Base-by-base conservation (phyloP, 257 asterid genomes). In the Mitragyna speciosa region DNA sequence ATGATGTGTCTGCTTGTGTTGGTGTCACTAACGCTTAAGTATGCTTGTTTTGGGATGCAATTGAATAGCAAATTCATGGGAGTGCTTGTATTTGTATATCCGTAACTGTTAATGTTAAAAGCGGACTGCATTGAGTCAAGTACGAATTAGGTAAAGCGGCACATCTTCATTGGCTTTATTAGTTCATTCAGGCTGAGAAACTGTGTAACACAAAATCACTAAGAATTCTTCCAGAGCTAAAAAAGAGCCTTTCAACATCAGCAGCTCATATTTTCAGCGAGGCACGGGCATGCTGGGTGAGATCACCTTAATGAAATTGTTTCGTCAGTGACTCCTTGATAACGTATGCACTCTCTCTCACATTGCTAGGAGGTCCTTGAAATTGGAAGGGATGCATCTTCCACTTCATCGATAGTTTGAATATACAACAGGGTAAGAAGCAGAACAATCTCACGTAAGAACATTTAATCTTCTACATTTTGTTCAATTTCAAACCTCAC, bases 111-210 rank as follows among this genome's bases (percentile, higher is more conserved):
- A 41, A 20, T 61, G 41, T 47, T 28, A 72, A 51, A n/a, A 61
- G 12, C 12, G 28, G 22, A 26, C 9, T 63, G 63, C 58, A 47
- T 48, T 48, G 78, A 7, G 17, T 24, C n/a, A 39, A 14, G 65
- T 73, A 36, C 12, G 65, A 73, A n/a, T 80, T 80, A 64, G 83
- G 75, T 68, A 73, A 12, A 26, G 36, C 4, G 22, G 26, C 26
- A 72, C 28, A 48, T 61, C 71, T 26, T 26, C n/a, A 36, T 14
- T 47, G 52, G 28, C 45, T 41, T 9, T 64, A 41, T 11, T 73
- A 0, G 77, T 51, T 49, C 65, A 30, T 41, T 11, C 5, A 45
- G 66, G 22, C 41, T 17, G 30, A 51, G 51, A 28, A 3, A 10
- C 12, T 6, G 19, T 54, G 68, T 51, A 75, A 16, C 59, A 22